Evolutionary conservation across 306 rosid species (phyloP).

Genomic region (Arachis stenosperma): DNA sequence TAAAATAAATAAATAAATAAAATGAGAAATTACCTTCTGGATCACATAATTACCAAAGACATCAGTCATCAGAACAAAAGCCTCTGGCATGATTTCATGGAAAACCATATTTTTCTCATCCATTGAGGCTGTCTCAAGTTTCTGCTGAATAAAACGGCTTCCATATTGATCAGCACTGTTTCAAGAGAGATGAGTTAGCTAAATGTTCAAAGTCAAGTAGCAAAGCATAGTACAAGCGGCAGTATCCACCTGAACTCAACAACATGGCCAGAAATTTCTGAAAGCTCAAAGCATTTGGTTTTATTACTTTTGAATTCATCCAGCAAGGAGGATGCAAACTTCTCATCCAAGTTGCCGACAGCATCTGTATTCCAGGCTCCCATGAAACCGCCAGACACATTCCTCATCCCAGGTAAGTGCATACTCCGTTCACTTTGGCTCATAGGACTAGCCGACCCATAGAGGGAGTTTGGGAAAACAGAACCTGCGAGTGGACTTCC

Average conservation of each 20-base stretch:
- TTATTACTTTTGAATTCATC: constrained; percentile 92
- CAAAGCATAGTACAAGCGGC: constrained; percentile 33
- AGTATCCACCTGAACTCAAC: constrained; percentile 74
- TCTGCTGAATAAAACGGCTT: constrained; percentile 95
- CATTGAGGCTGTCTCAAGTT: constrained; percentile 83
- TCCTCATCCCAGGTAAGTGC: constrained; percentile 76
- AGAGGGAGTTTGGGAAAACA: constrained; percentile 67
- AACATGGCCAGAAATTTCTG: constrained; percentile 72
- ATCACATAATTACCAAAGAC: constrained; percentile 96
- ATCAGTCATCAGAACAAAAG: constrained; percentile 90
- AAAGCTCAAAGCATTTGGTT: constrained; percentile 85
- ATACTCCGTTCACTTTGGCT: constrained; percentile 69
- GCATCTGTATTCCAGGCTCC: constrained; percentile 83
- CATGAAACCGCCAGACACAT: constrained; percentile 54
- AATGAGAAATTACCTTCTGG: constrained; percentile 70
- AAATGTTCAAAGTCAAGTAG: constrained; percentile 23
- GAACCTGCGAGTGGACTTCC: constrained; percentile 86
- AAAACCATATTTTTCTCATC: constrained; percentile 93
- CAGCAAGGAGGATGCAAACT: constrained; percentile 73
- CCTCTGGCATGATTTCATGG: constrained; percentile 93
- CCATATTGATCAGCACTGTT: constrained; percentile 94
- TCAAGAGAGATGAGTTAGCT: constrained; percentile 35
- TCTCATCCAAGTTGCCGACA: constrained; percentile 64
- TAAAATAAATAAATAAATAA: not conserved
- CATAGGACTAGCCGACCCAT: constrained; percentile 88